Evolutionary conservation across 2,329 filamentous ascomycete genomes (phyloP), one percentile per base, ranked within the genome.

Genomic region (Pseudogymnoascus sp.): DNA sequence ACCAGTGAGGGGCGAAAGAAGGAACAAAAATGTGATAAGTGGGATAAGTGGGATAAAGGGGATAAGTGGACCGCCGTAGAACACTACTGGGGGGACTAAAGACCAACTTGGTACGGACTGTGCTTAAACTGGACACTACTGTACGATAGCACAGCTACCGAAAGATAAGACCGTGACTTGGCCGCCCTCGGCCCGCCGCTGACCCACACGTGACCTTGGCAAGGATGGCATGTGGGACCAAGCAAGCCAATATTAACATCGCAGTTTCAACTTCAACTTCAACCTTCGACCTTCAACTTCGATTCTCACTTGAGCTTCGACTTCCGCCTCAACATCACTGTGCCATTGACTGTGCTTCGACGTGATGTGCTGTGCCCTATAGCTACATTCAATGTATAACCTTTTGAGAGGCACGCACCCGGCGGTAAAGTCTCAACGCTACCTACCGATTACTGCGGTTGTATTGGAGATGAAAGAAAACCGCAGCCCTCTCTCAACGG

Each of bases 201-300:
- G 47, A 53, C 44, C 44, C 44, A 53, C 44, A 53, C 44, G 44
- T 53, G 44, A 53, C 44, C 24, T 53, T 53, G 44, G 44, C 44
- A 13, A 16, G 24, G 24, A 16, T 50, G 16, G 16, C 24, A 50
- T 50, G 44, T 50, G 44, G 44, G 44, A 50, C 44, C 44, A 14
- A 24, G 6, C 13, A 11, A 53, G 44, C 26, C 44, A 53, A 53
- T 53, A 16, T 53, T n/a, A 53, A 53, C 47, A 53, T 53, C 24
- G 44, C 26, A 6, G 24, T 53, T 53, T 16, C 44, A 53, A 14
- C 16, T 10, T 16, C 44, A 14, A 33, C 31, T 10, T 33, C 31
- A 8, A 33, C 6, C 21, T 14, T 47, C 42, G 24, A 24, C 16
- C 29, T 31, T 31, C 29, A 6, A 31, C 29, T 31, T 31, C 29